A percentile compares a stretch with the other conserved stretches of the same genome.
Conservation (phyloP, 139 green algal species). For the Bryopsis sp. region DNA sequence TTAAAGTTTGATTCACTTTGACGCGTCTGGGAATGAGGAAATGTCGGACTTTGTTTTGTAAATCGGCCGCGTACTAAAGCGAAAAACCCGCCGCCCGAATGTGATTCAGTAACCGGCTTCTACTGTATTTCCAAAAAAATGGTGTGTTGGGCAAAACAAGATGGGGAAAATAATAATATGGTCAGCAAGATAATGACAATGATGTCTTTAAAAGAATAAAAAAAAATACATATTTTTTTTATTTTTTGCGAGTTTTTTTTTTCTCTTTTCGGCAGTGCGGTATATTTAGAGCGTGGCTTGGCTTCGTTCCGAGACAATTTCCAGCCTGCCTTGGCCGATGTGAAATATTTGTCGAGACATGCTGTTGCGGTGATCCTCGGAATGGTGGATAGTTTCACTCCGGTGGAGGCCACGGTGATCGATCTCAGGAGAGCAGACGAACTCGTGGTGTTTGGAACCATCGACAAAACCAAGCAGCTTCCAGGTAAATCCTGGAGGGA, state of each 20-base stretch:
- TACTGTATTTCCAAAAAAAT: neutral
- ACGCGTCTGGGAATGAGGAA: too few relatives aligned
- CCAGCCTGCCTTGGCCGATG: neutral
- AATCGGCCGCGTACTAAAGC: too few relatives aligned
- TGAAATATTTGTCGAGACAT: constrained; percentile 13
- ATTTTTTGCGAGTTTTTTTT: too few relatives aligned
- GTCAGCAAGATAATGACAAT: too few relatives aligned
- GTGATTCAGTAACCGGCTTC: too few relatives aligned
- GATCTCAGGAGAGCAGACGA: constrained; percentile 14
- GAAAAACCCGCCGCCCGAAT: too few relatives aligned
- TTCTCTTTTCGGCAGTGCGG: constrained; percentile 1
- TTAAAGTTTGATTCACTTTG: too few relatives aligned
- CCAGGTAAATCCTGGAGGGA: neutral
- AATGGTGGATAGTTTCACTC: neutral
- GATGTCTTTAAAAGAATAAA: too few relatives aligned
- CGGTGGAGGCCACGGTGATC: neutral
- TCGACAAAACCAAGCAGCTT: constrained; percentile 11
- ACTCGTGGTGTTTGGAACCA: constrained; percentile 13
- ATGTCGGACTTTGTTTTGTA: too few relatives aligned
- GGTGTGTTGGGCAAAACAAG: neutral
- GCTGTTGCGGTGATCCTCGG: constrained; percentile 8
- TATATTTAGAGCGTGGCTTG: constrained; percentile 13
- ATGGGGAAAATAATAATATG: too few relatives aligned
- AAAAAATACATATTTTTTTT: too few relatives aligned
- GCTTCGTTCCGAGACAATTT: neutral